A percentile compares a stretch with the other conserved stretches of the same genome.
Conservation (phyloP, 176 grass and related monocot genomes). For the Urochloa ruziziensis region DNA sequence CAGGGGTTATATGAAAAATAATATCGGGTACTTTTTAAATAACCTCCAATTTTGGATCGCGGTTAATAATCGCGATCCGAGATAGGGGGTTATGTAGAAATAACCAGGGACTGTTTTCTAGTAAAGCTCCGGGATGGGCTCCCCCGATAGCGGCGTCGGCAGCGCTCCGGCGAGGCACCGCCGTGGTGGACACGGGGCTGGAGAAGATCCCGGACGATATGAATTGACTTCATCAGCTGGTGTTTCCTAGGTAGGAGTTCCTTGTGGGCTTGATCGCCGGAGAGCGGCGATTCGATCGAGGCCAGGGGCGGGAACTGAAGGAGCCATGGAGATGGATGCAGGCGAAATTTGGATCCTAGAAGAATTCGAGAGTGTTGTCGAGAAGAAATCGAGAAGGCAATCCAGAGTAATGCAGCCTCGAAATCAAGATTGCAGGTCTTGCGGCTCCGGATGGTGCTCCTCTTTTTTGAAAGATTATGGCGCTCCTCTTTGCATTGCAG, state of each 20-base stretch:
- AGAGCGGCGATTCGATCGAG: no score
- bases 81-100: background rate
- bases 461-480: no score
- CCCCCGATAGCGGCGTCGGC: background rate
- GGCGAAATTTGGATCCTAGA: constrained; percentile 36
- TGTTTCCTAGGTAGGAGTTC: no score
- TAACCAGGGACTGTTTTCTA: background rate
- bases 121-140: background rate
- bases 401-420: background rate
- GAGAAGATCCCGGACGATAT: no score
- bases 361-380: constrained; percentile 22
- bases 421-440: constrained; percentile 35
- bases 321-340: constrained; percentile 7
- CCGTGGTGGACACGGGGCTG: no score
- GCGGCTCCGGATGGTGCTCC: constrained; percentile 62
- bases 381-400: background rate
- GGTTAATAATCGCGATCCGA: no score
- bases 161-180: background rate
- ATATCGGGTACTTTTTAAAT: background rate
- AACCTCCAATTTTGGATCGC: no score
- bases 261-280: no score
- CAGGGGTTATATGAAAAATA: background rate
- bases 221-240: no score
- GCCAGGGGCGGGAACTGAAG: constrained; percentile 45
- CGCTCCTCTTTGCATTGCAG: no score